Evolutionary conservation across 2,329 filamentous ascomycete species (phyloP).

Genomic region (Penicillium psychrosexuale): DNA sequence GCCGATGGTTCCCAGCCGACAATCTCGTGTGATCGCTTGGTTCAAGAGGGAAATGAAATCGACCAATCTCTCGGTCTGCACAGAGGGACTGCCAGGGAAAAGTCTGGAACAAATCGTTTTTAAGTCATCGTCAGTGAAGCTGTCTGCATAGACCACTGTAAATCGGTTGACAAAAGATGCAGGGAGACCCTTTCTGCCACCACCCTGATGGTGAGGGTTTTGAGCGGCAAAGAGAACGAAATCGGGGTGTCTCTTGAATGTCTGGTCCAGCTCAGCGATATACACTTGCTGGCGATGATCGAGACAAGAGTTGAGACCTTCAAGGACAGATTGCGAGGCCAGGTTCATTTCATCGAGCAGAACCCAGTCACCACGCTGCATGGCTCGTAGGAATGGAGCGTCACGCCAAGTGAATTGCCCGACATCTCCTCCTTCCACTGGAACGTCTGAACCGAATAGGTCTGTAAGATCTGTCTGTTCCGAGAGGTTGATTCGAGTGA

Average conservation of each 20-base stretch:
- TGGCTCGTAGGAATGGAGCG: conserved; percentile 89
- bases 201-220: conserved; percentile 95
- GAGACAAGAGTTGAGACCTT: conserved; percentile 92
- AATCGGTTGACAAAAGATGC: conserved; percentile 98
- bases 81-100: conserved; percentile 62
- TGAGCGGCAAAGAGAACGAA: conserved; percentile 97
- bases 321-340: conserved; percentile 91
- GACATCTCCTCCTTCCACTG: conserved; percentile 84
- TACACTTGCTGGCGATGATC: conserved; percentile 96
- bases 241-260: conserved; percentile 81
- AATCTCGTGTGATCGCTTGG: conserved; percentile 59
- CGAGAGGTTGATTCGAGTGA: conserved; percentile 94
- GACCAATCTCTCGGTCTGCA: conserved; percentile 66
- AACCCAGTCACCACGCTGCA: conserved; percentile 97
- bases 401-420: conserved; percentile 95
- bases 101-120: conserved; percentile 75
- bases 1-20: conserved; percentile 55
- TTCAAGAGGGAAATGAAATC: conserved; percentile 79
- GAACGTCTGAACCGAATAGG: conserved; percentile 93
- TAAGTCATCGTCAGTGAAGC: conserved; percentile 78
- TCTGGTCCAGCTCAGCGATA: conserved; percentile 89
- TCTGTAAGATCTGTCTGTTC: conserved; percentile 98
- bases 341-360: conserved; percentile 98
- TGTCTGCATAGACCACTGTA: conserved; percentile 93
- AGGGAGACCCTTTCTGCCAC: conserved; percentile 88